Conservation (phyloP, 1,284 basidiomycete genomes). For the Neotropicomus parvogracilis region DNA sequence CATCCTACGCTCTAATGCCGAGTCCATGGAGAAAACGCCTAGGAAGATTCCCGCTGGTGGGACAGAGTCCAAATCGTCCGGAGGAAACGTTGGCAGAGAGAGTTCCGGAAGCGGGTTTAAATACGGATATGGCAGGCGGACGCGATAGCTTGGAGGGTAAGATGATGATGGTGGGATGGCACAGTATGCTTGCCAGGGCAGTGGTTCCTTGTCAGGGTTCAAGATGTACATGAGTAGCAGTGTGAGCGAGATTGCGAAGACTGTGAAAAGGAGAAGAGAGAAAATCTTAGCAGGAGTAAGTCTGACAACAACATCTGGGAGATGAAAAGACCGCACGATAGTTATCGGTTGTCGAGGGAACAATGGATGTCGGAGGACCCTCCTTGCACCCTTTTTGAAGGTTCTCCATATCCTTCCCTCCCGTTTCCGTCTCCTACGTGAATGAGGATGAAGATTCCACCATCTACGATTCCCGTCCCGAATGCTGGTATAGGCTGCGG, state of each 20-base stretch:
- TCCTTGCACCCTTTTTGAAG: slow-evolving; percentile 51
- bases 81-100: slow-evolving; percentile 50
- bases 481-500: slow-evolving; percentile 38
- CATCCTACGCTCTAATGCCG: slow-evolving; percentile 81
- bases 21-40: slow-evolving; percentile 91
- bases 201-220: slow-evolving; percentile 92
- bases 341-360: slow-evolving; percentile 79
- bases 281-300: slow-evolving; percentile 52
- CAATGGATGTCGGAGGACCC: slow-evolving; percentile 67
- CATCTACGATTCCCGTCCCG: slow-evolving; percentile 45
- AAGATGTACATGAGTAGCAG: slow-evolving; percentile 87
- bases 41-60: slow-evolving; percentile 87
- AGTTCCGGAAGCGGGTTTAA: slow-evolving; percentile 37
- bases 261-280: slow-evolving; percentile 65
- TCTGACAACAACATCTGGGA: slow-evolving; percentile 7
- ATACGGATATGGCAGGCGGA: slow-evolving; percentile 39
- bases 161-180: slow-evolving; percentile 55
- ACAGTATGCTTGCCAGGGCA: slow-evolving; percentile 94
- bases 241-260: slow-evolving; percentile 74
- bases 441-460: slow-evolving; percentile 40
- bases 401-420: slow-evolving; percentile 40
- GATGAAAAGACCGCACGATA: slow-evolving; percentile 51
- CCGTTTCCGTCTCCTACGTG: slow-evolving; percentile 37
- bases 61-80: slow-evolving; percentile 65
- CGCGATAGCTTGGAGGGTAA: slow-evolving; percentile 39